Conservation (phyloP, 768 basidiomycete genomes). For the Fomitopsis serialis region DNA sequence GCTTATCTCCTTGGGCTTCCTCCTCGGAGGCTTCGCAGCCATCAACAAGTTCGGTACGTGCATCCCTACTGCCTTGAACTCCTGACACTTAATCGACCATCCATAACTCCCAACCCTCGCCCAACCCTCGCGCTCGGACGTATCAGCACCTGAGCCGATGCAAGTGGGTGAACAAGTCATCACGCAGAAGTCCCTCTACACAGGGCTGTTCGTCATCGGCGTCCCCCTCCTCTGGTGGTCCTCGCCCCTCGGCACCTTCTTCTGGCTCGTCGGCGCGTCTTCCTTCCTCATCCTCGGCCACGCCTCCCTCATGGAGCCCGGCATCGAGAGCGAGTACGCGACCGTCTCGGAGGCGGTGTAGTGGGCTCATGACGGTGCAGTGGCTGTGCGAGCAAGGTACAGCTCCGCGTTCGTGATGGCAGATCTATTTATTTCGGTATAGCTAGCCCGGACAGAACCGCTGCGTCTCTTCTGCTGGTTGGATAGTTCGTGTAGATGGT, state of each 20-base stretch:
- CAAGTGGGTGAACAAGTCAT: conserved; percentile 77
- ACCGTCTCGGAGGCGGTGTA: conserved; percentile 66
- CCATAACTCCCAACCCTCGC: neutral
- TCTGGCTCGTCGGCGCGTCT: conserved; percentile 92
- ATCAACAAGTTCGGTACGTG: conserved; percentile 86
- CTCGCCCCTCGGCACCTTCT: conserved; percentile 76
- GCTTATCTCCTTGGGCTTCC: conserved; percentile 78
- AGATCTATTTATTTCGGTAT: neutral
- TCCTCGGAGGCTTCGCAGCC: conserved; percentile 84
- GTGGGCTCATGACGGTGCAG: neutral
- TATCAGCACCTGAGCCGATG: conserved; percentile 76
- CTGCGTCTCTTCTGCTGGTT: neutral
- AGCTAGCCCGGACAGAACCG: neutral
- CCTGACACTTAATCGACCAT: neutral
- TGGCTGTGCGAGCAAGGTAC: neutral
- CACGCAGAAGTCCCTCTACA: conserved; percentile 89
- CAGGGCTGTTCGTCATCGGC: conserved; percentile 84
- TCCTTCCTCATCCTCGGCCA: conserved; percentile 81
- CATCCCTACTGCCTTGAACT: neutral
- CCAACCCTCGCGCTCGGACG: neutral
- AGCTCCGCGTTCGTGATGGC: too few relatives aligned
- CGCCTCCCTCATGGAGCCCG: conserved; percentile 87
- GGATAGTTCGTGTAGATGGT: neutral
- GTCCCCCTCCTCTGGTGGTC: conserved; percentile 81
- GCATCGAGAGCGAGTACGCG: conserved; percentile 91